Percentiles rank a stretch among this genome's conserved stretches.
Evolutionary conservation across 2,329 filamentous ascomycete genomes (phyloP).

Genomic region (Fusarium sp.): DNA sequence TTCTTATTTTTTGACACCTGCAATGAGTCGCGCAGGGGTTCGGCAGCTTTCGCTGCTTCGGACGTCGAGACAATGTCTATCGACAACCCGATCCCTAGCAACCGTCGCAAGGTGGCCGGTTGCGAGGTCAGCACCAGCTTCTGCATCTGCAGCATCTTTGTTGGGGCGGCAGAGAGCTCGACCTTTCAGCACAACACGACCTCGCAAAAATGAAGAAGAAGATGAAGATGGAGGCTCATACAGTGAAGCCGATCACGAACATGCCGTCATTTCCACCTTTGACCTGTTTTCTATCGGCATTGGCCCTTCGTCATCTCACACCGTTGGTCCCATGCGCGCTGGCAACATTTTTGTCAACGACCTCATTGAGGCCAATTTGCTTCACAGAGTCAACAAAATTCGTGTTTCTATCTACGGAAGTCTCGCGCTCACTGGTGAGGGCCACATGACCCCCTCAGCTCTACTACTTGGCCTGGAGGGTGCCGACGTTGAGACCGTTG

Average conservation of each 20-base stretch:
- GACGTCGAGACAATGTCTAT: constrained; percentile 33
- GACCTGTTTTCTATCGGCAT: constrained; percentile 68
- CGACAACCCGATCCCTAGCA: constrained; percentile 31
- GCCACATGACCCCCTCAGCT: constrained; percentile 67
- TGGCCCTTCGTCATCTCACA: constrained; percentile 66
- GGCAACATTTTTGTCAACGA: constrained; percentile 67
- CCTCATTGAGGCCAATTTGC: constrained; percentile 61
- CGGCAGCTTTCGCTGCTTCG: constrained; percentile 41
- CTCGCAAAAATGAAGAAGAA: constrained; percentile 24
- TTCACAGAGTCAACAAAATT: constrained; percentile 63
- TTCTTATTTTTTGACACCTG: background rate
- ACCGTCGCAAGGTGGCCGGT: constrained; percentile 26
- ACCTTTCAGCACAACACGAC: constrained; percentile 30
- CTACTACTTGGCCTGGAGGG: constrained; percentile 65
- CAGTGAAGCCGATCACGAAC: constrained; percentile 65
- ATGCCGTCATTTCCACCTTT: constrained; percentile 67
- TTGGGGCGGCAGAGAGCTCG: constrained; percentile 11
- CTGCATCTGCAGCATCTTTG: background rate
- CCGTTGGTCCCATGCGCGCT: constrained; percentile 66
- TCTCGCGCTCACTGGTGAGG: constrained; percentile 65
- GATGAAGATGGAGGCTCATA: constrained; percentile 56
- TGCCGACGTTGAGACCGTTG: constrained; percentile 64
- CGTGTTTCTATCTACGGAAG: constrained; percentile 65
- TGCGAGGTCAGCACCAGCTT: constrained; percentile 10
- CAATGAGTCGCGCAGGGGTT: constrained; percentile 38